Evolutionary conservation across 176 grass and related monocot genomes (phyloP).

Genomic region (Zizania latifolia): DNA sequence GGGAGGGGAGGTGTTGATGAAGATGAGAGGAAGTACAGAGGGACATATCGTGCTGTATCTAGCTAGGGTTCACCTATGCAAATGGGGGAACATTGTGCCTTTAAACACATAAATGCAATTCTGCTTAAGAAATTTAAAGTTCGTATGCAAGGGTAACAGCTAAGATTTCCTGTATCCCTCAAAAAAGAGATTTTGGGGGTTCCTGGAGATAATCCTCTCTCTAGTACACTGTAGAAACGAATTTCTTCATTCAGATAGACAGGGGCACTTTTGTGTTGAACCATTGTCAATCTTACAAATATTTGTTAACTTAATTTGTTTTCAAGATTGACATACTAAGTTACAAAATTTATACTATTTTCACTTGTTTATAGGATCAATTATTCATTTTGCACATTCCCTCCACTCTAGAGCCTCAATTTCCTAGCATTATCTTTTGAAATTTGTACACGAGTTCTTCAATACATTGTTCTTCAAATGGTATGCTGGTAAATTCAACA

Average conservation of each 20-base stretch:
- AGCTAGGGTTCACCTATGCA: not conserved
- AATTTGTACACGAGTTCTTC: not conserved
- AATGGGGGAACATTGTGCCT: too few relatives aligned
- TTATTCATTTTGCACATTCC: too few relatives aligned
- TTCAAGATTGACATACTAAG: not conserved
- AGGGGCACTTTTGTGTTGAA: not conserved
- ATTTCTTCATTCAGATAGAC: too few relatives aligned
- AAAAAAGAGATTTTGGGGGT: not conserved
- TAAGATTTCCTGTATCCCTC: too few relatives aligned
- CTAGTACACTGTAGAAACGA: constrained; percentile 1
- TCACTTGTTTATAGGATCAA: not conserved
- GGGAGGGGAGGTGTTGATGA: not conserved
- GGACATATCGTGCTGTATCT: not conserved
- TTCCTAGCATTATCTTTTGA: not conserved
- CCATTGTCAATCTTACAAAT: not conserved
- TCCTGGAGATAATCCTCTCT: constrained; percentile 3
- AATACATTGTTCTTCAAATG: constrained; percentile 11
- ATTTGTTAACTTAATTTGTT: not conserved
- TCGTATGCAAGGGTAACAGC: too few relatives aligned
- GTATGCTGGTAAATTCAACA: not conserved
- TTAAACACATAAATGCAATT: too few relatives aligned
- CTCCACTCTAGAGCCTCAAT: not conserved
- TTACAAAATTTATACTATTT: not conserved
- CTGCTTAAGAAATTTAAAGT: too few relatives aligned
- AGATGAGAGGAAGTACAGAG: not conserved